phyloP scores from a whole-genome alignment of 2,329 filamentous ascomycete species.

The Xylaria sp. region DNA sequence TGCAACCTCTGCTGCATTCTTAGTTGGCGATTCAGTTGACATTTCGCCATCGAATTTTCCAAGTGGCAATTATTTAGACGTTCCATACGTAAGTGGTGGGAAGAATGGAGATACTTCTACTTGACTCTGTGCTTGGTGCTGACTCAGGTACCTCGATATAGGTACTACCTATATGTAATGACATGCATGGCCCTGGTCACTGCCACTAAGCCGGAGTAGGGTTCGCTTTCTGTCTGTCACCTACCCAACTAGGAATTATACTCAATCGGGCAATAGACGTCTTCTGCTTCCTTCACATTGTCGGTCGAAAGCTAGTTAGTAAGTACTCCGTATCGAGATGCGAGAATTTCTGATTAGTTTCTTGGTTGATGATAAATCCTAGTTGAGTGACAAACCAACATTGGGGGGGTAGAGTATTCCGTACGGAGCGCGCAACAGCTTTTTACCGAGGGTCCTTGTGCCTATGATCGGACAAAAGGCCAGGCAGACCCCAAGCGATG shows the following conservation, averaged over 20 bases:
- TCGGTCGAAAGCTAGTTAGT: neutral
- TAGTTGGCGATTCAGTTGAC: neutral
- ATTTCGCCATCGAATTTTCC: neutral
- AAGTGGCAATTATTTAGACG: conserved; percentile 2
- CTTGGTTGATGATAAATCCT: neutral
- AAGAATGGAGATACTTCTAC: neutral
- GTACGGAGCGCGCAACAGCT: neutral
- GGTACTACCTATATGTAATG: neutral
- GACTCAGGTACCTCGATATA: neutral
- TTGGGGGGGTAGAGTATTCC: neutral
- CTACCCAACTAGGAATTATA: neutral
- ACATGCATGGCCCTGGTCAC: neutral
- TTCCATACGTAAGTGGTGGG: neutral
- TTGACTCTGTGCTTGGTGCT: neutral
- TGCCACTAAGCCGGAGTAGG: neutral
- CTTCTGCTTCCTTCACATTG: neutral
- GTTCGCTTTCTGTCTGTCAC: neutral
- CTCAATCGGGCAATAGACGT: neutral
- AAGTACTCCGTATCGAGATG: too few relatives aligned
- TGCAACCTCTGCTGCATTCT: neutral
- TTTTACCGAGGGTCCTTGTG: neutral
- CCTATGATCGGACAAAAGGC: conserved; percentile 7
- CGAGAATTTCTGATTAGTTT: neutral
- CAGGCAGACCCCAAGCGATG: conserved; percentile 6
- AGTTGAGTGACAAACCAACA: neutral